Conservation (phyloP, 805 yeast genomes). For the Groenewaldozyma salmanticensis region DNA sequence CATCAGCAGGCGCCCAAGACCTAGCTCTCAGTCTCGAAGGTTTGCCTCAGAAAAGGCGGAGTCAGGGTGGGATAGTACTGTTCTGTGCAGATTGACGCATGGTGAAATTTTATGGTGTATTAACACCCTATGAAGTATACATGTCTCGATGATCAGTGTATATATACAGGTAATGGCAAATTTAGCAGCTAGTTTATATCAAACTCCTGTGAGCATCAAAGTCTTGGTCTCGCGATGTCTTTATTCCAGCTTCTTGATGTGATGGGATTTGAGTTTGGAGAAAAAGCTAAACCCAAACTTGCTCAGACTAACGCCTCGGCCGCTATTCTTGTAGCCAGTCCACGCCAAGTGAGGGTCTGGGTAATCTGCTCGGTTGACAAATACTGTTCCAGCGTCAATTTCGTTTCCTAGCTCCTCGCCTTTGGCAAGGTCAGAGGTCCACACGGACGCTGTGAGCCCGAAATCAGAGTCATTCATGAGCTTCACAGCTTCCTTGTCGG, state of each 20-base stretch:
- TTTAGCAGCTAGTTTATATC: too few relatives aligned
- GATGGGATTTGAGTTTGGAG: slow-evolving; percentile 27
- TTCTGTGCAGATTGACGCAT: too few relatives aligned
- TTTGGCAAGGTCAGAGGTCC: slow-evolving; percentile 57
- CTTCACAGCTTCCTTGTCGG: slow-evolving; percentile 63
- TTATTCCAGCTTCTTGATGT: slow-evolving; percentile 18
- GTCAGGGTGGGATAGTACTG: too few relatives aligned
- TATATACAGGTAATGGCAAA: too few relatives aligned
- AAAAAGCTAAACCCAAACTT: slow-evolving; percentile 46
- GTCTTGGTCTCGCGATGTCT: too few relatives aligned
- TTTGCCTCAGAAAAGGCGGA: too few relatives aligned
- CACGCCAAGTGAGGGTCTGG: slow-evolving; percentile 59
- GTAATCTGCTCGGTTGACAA: slow-evolving; percentile 56
- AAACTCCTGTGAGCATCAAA: too few relatives aligned
- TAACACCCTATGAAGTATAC: too few relatives aligned
- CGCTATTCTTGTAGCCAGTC: slow-evolving; percentile 66
- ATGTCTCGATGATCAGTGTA: too few relatives aligned
- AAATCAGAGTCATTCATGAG: slow-evolving; percentile 69
- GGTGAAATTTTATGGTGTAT: too few relatives aligned
- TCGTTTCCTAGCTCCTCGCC: slow-evolving; percentile 56
- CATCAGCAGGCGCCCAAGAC: too few relatives aligned
- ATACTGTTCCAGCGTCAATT: slow-evolving; percentile 54
- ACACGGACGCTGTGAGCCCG: slow-evolving; percentile 85
- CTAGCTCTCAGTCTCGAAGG: too few relatives aligned
- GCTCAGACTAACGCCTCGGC: slow-evolving; percentile 64